Conservation (phyloP, 2,329 filamentous ascomycete genomes). For the Acrodontium crateriforme region DNA sequence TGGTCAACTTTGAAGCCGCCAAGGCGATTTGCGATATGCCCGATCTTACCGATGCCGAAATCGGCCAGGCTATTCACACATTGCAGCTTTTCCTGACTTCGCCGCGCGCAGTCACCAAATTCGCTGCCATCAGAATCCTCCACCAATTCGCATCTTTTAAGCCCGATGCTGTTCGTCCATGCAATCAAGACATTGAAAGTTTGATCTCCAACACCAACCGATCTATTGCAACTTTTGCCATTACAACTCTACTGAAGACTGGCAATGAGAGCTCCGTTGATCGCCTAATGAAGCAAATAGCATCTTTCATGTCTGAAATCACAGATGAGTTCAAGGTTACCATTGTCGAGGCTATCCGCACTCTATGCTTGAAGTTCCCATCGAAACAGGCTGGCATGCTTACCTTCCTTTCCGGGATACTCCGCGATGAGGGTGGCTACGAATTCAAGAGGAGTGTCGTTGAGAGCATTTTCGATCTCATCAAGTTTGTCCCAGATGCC, state of each 20-base stretch:
- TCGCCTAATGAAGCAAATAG: conserved; percentile 96
- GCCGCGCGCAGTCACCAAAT: conserved; percentile 90
- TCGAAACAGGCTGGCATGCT: conserved; percentile 98
- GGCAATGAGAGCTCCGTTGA: conserved; percentile 96
- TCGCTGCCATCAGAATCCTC: conserved; percentile 88
- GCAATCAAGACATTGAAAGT: conserved; percentile 94
- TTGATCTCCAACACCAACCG: conserved; percentile 95
- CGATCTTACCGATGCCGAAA: conserved; percentile 83
- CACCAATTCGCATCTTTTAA: conserved; percentile 97
- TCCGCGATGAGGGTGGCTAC: conserved; percentile 92
- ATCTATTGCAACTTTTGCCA: conserved; percentile 95
- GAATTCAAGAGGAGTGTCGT: conserved; percentile 97
- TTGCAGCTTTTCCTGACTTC: conserved; percentile 95
- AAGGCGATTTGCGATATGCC: conserved; percentile 95
- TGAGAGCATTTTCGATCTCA: conserved; percentile 97
- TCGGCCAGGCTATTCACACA: conserved; percentile 83
- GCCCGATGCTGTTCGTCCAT: conserved; percentile 77
- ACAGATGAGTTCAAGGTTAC: conserved; percentile 99
- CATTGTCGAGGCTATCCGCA: conserved; percentile 97
- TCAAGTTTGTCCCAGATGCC: conserved; percentile 92
- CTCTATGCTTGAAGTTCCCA: conserved; percentile 92
- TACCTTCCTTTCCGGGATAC: conserved; percentile 88
- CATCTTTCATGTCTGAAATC: conserved; percentile 96
- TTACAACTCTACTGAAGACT: conserved; percentile 94
- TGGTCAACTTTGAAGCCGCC: conserved; percentile 98